Evolutionary conservation across 768 basidiomycete species (phyloP), one percentile per base, ranked within the genome.

Genomic region (Mrakia gelida): DNA sequence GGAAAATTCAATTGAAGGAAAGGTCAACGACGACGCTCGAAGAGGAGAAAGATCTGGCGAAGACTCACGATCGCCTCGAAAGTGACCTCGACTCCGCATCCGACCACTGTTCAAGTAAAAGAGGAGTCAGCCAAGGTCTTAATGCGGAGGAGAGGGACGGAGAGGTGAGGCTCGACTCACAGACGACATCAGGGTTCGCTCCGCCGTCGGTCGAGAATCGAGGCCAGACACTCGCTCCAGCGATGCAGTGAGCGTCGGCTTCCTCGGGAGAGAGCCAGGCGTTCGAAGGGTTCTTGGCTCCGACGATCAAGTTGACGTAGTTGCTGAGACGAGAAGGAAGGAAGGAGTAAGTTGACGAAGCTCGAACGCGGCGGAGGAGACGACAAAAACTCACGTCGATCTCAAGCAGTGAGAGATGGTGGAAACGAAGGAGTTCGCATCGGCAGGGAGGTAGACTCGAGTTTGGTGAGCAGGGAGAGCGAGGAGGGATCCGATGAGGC

Each of bases 171-270:
- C 13, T 10, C 9, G 28, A 59, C 59, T 59, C 11, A 59, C 59
- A 87, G 67, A 94, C 92, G 76, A 86, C 84, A 75, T 86, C 86
- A 15, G 86, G 86, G 77, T 86, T 81, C 76, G 84, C 74, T 18
- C 86, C 93, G 3, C 88, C 88, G 75, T 92, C 91, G 30, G 89
- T 88, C 76, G 91, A 92, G 65, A 89, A 92, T 81, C 92, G 91
- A 81, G 90, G 89, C 94, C 94, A 96, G 59, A 93, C 88, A 0
- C 91, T 92, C 0, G 91, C 91, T 56, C 94, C 94, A 16, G 92
- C 92, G 71, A 92, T 87, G 82, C 94, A 95, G 85, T 95, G 93
- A 38, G 80, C 77, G 38, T 82, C 81, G n/a, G 83, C 82, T 87
- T 90, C 80, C 43, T 78, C 77, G 5, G 23, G 11, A 11, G 76